Evolutionary conservation across 2,329 filamentous ascomycete genomes (phyloP).

Genomic region (Alternaria burnsii): DNA sequence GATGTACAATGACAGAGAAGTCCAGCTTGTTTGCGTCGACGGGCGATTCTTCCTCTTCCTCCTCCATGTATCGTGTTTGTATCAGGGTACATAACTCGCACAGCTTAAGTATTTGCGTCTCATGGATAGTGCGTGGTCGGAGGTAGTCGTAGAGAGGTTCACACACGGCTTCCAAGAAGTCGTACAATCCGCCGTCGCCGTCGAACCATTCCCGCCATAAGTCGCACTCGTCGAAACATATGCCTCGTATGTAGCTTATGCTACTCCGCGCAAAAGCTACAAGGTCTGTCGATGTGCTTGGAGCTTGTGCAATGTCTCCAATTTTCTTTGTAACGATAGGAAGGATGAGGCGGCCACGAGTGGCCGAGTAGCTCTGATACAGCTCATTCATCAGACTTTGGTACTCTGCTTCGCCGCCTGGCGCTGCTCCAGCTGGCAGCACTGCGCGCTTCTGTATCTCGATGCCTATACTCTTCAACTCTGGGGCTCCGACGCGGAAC

Average conservation of each 20-base stretch:
- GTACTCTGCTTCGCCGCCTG: slow-evolving; percentile 69
- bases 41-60: slow-evolving; percentile 58
- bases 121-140: slow-evolving; percentile 70
- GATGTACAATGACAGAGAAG: slow-evolving; percentile 69
- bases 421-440: slow-evolving; percentile 65
- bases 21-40: slow-evolving; percentile 65
- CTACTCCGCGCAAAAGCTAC: slow-evolving; percentile 70
- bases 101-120: slow-evolving; percentile 71
- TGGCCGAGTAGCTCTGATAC: slow-evolving; percentile 69
- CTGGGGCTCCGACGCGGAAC: slow-evolving; percentile 71
- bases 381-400: slow-evolving; percentile 72
- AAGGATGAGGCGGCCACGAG: slow-evolving; percentile 65
- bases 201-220: slow-evolving; percentile 74
- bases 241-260: slow-evolving; percentile 70
- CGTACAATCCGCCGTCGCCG: slow-evolving; percentile 68
- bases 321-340: slow-evolving; percentile 71
- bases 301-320: slow-evolving; percentile 63
- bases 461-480: slow-evolving; percentile 70
- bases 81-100: slow-evolving; percentile 73
- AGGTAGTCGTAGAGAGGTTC: slow-evolving; percentile 74
- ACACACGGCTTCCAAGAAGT: slow-evolving; percentile 72
- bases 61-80: slow-evolving; percentile 70
- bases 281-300: slow-evolving; percentile 69
- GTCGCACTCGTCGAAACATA: slow-evolving; percentile 73
- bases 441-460: slow-evolving; percentile 74